Evolutionary conservation across 768 basidiomycete species (phyloP).

Genomic region (Coprinellus micaceus): DNA sequence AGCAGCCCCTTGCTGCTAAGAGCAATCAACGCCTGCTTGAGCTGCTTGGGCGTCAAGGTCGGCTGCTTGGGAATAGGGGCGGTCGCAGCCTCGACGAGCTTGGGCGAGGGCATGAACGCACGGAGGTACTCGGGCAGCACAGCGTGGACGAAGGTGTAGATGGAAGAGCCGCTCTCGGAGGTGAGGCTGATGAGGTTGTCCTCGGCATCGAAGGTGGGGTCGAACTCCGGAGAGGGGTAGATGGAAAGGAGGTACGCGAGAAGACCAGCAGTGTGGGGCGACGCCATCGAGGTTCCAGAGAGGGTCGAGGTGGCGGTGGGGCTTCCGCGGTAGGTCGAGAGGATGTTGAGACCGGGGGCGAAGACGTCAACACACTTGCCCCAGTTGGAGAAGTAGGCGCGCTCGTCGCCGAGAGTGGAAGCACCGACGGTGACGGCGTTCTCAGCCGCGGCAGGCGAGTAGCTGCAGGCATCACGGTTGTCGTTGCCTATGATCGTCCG

Average conservation of each 20-base stretch:
- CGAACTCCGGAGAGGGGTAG: conserved; percentile 65
- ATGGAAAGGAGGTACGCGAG: conserved; percentile 90
- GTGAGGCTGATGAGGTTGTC: conserved; percentile 33
- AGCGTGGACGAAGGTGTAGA: conserved; percentile 52
- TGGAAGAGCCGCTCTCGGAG: conserved; percentile 31
- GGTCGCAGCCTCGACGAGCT: conserved; percentile 37
- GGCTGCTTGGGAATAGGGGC: conserved; percentile 42
- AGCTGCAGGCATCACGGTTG: conserved; percentile 85
- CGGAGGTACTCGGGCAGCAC: conserved; percentile 58
- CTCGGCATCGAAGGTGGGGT: conserved; percentile 43
- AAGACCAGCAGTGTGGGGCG: conserved; percentile 87
- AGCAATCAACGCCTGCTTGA: conserved; percentile 71
- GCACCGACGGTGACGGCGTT: conserved; percentile 95
- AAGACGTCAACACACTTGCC: conserved; percentile 92
- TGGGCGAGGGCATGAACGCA: conserved; percentile 52
- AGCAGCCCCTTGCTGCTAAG: conserved; percentile 56
- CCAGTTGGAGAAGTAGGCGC: conserved; percentile 90
- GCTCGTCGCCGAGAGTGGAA: conserved; percentile 73
- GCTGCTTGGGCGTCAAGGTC: conserved; percentile 58
- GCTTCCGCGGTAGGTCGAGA: conserved; percentile 79
- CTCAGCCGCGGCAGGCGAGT: conserved; percentile 87
- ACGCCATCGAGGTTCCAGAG: conserved; percentile 93
- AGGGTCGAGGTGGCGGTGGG: conserved; percentile 63
- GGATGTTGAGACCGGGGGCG: conserved; percentile 87
- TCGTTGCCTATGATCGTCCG: conserved; percentile 45